Evolutionary conservation across 2,329 filamentous ascomycete genomes (phyloP), one percentile per base, ranked within the genome.

Genomic region (Talaromyces sp.): DNA sequence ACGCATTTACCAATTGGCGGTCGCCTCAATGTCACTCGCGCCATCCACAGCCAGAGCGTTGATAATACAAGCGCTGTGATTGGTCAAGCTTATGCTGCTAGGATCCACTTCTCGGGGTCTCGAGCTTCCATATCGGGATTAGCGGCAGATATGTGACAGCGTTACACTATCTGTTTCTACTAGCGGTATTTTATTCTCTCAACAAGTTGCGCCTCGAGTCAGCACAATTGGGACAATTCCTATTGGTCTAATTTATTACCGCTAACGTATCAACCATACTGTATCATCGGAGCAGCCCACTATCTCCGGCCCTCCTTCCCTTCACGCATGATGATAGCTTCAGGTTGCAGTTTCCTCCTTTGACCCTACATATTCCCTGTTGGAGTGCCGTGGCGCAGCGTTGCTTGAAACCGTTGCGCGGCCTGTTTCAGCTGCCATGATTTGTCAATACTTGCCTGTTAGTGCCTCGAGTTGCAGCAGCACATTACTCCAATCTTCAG

Each of bases 21-120:
- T n/a, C 56, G 36, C 38, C 22, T 27, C 56, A 22, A 38, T 58
- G 56, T 59, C 58, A 61, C 27, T 49, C 10, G 5, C 43, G 58
- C 58, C 58, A 34, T 49, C 58, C 58, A 61, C 25, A 17, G 27
- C 5, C n/a, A 3, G 38, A 43, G 10, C 2, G 58, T 49, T 61
- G 25, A 31, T 61, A 49, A 61, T 49, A 40, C 19, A n/a, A 11
- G 22, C n/a, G 13, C 15, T 27, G 13, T 61, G 45, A 53, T 61
- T 61, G 59, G 59, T 3, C 15, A 5, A 36, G n/a, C 29, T 27
- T 13, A 27, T 27, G 5, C 5, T 1, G 7, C 10, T 0, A 3
- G 34, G 36, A 0, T 19, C 56, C 36, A 19, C 56, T 45, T 8
- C 1, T 59, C 27, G 22, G 15, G 38, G 22, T 43, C n/a, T 40